A percentile compares a stretch with the other conserved stretches of the same genome.
These are phyloP conservation scores for Rhipidocladum racemiflorum DNA, from an alignment of 176 grass and related monocot species.

Conservation along the genomic window DNA sequence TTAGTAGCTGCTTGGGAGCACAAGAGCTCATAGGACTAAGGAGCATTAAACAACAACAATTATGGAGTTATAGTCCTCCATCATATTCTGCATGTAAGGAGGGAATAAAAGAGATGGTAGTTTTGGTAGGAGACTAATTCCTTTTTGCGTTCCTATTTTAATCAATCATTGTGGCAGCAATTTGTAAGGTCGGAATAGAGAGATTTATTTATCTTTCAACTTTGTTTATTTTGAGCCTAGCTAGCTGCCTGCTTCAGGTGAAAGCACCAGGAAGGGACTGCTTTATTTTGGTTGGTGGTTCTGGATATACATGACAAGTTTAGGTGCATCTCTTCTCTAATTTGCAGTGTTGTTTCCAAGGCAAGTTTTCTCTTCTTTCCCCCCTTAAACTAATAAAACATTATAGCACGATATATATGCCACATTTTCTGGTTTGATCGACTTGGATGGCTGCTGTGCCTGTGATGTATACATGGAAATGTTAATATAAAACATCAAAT, in stretches of 20 bases:
- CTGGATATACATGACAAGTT: background rate
- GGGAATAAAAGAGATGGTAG: background rate
- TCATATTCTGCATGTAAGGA: background rate
- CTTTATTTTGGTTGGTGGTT: background rate
- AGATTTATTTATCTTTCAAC: background rate
- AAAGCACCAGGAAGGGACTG: conserved; percentile 20
- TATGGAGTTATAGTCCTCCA: conserved; percentile 9
- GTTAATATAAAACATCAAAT: background rate
- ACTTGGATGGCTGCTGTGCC: background rate
- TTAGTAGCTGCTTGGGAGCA: conserved; percentile 1
- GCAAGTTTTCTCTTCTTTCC: background rate
- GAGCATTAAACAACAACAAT: conserved; percentile 18
- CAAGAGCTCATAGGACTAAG: background rate
- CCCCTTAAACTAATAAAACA: background rate
- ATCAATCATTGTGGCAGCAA: conserved; percentile 6
- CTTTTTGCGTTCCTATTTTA: background rate
- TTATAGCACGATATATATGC: background rate
- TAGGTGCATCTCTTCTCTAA: background rate
- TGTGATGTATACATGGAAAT: background rate
- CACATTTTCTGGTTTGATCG: background rate
- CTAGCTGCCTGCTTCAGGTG: conserved; percentile 34
- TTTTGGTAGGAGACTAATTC: background rate
- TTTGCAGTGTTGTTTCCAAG: background rate
- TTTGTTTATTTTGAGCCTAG: background rate
- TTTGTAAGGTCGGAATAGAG: background rate